Percentiles rank a stretch among this genome's conserved stretches.
Conservation (phyloP, 345 rosid species). For the Aquilaria sinensis region DNA sequence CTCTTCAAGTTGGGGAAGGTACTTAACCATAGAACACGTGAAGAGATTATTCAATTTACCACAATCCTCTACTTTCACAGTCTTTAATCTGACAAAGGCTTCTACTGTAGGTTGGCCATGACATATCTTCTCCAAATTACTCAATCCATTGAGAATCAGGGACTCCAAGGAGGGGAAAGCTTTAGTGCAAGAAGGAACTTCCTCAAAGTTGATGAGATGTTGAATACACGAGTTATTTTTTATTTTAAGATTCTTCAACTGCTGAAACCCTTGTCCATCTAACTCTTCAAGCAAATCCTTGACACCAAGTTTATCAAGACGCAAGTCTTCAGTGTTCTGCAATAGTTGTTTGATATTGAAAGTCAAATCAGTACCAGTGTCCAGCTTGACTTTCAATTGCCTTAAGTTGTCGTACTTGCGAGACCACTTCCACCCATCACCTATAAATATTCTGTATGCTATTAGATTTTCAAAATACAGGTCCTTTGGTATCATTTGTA, state of each 20-base stretch:
- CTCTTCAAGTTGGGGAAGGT: not conserved
- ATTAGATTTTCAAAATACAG: not conserved
- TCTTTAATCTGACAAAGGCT: not conserved
- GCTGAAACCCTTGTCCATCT: not conserved
- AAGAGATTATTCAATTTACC: not conserved
- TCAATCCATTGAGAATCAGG: not conserved
- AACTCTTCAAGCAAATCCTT: not conserved
- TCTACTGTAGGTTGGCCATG: not conserved
- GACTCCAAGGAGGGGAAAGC: not conserved
- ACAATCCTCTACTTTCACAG: not conserved
- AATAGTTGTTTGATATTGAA: not conserved
- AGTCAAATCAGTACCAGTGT: not conserved
- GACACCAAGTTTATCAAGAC: not conserved
- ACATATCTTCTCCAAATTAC: not conserved
- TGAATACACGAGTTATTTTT: not conserved
- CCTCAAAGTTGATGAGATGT: not conserved
- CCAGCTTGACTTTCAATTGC: slow-evolving; percentile 3
- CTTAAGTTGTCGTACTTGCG: not conserved
- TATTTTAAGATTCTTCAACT: not conserved
- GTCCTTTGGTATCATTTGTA: not conserved
- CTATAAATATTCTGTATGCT: not conserved
- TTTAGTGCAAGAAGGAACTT: not conserved
- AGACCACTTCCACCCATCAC: not conserved
- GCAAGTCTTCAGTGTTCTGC: not conserved
- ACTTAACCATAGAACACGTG: not conserved